These are phyloP conservation scores for Panaeolus cyanescens DNA, from an alignment of 768 basidiomycete genomes.

Conservation along the genomic window DNA sequence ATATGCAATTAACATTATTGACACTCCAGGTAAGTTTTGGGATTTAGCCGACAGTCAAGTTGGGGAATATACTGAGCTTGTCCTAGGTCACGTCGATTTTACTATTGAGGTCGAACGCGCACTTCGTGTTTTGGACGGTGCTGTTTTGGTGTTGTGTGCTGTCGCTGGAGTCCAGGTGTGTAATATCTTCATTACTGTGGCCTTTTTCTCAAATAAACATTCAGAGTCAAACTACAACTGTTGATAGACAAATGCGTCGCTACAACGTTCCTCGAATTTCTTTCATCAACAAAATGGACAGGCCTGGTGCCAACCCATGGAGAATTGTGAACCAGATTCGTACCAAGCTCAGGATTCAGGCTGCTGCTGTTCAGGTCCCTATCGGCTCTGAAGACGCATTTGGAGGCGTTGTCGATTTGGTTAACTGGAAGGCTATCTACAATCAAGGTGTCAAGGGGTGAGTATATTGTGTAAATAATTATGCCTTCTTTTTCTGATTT, in stretches of 20 bases:
- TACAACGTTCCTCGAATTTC: slow-evolving; percentile 93
- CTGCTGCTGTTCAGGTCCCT: slow-evolving; percentile 94
- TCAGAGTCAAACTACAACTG: slow-evolving; percentile 97
- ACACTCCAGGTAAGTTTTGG: slow-evolving; percentile 80
- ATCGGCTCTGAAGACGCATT: slow-evolving; percentile 90
- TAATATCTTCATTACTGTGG: neutral
- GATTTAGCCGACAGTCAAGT: neutral
- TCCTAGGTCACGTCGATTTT: slow-evolving; percentile 94
- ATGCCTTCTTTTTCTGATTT: neutral
- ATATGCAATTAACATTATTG: slow-evolving; percentile 96
- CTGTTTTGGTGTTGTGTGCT: slow-evolving; percentile 93
- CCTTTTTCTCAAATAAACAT: neutral
- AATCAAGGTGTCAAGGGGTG: slow-evolving; percentile 96
- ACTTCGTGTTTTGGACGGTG: slow-evolving; percentile 93
- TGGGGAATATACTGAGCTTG: slow-evolving; percentile 1
- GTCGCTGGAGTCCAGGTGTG: slow-evolving; percentile 92
- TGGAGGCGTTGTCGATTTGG: slow-evolving; percentile 90
- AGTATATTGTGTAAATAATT: slow-evolving; percentile 19
- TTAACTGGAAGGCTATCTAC: slow-evolving; percentile 93
- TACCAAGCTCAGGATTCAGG: slow-evolving; percentile 86
- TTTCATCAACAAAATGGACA: slow-evolving; percentile 99
- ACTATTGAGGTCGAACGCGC: slow-evolving; percentile 99
- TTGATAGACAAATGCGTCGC: slow-evolving; percentile 97
- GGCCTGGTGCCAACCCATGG: slow-evolving; percentile 97
- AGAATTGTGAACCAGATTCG: slow-evolving; percentile 91